A percentile compares a stretch with the other conserved stretches of the same genome.
phyloP scores from a whole-genome alignment of 352 stramenopile species.

The Globisporangium polare region DNA sequence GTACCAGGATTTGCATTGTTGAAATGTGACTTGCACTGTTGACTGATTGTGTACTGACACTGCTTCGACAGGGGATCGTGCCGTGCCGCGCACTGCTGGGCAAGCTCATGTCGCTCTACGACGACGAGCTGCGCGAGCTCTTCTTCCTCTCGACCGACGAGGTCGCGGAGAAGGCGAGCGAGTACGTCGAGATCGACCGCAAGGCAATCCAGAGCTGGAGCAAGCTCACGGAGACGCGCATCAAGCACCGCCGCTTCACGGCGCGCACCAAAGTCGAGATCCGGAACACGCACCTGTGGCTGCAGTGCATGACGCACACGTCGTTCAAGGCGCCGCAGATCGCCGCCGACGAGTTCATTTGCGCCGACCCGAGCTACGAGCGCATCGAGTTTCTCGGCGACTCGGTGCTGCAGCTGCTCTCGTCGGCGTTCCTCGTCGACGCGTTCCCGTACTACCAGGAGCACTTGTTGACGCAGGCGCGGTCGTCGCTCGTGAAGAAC shows the following conservation, averaged over 20 bases:
- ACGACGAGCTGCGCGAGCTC: slow-evolving; percentile 49
- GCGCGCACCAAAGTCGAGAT: slow-evolving; percentile 48
- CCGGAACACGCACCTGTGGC: slow-evolving; percentile 63
- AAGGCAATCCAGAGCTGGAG: slow-evolving; percentile 47
- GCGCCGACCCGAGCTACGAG: slow-evolving; percentile 71
- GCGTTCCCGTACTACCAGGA: slow-evolving; percentile 81
- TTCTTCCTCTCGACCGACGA: slow-evolving; percentile 61
- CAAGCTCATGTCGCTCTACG: slow-evolving; percentile 53
- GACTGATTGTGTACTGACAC: neutral
- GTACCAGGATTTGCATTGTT: slow-evolving; percentile 5
- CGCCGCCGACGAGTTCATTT: slow-evolving; percentile 60
- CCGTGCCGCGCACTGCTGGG: slow-evolving; percentile 60
- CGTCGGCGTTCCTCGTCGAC: slow-evolving; percentile 75
- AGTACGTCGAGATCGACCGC: slow-evolving; percentile 53
- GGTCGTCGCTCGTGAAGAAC: slow-evolving; percentile 85
- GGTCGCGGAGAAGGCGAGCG: slow-evolving; percentile 32
- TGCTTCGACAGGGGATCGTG: slow-evolving; percentile 35
- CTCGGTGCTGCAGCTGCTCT: slow-evolving; percentile 75
- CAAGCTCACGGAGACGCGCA: slow-evolving; percentile 36
- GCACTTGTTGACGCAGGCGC: slow-evolving; percentile 70
- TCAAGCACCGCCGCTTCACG: slow-evolving; percentile 55
- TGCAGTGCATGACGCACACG: slow-evolving; percentile 71
- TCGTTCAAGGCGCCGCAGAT: slow-evolving; percentile 78
- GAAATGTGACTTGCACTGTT: neutral
- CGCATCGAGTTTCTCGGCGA: slow-evolving; percentile 86